These are phyloP conservation scores for Malassezia sp. DNA, from an alignment of 1,284 basidiomycete species.

Conservation along the genomic window DNA sequence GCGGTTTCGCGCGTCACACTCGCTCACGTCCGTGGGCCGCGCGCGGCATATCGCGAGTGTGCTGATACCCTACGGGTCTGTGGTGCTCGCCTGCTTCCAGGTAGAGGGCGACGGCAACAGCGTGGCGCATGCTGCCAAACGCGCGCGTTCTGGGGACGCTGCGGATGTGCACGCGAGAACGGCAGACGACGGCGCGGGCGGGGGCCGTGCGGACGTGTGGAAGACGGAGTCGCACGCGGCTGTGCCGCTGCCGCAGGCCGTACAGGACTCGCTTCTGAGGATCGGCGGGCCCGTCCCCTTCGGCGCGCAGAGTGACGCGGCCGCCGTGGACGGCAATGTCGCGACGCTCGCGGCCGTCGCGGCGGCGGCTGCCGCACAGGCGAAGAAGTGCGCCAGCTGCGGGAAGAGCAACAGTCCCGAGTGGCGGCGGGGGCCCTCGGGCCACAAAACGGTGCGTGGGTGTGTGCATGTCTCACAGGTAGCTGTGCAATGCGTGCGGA, in stretches of 20 bases:
- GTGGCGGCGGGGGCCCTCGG: slow-evolving; percentile 62
- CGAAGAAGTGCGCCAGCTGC: slow-evolving; percentile 43
- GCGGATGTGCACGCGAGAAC: no score
- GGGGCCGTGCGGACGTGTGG: neutral
- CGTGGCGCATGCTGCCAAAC: neutral
- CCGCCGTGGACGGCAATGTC: no score
- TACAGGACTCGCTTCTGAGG: neutral
- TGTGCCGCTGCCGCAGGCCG: neutral
- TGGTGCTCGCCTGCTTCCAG: slow-evolving; percentile 50
- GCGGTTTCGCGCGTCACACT: slow-evolving; percentile 72
- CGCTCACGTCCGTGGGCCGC: slow-evolving; percentile 54
- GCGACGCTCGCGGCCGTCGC: slow-evolving; percentile 17
- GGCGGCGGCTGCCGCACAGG: slow-evolving; percentile 12
- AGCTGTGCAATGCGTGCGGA: slow-evolving; percentile 43
- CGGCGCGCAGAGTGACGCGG: neutral
- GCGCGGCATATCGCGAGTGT: slow-evolving; percentile 65
- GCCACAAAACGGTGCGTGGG: slow-evolving; percentile 30
- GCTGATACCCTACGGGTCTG: slow-evolving; percentile 79
- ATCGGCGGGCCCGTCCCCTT: neutral
- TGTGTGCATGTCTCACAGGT: neutral
- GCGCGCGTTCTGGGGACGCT: no score
- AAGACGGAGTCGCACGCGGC: neutral
- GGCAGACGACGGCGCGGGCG: neutral
- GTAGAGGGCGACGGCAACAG: slow-evolving; percentile 28
- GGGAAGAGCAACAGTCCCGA: slow-evolving; percentile 64